Base-by-base conservation (phyloP, 495 filamentous ascomycete species). In the Aspergillus diversus region DNA sequence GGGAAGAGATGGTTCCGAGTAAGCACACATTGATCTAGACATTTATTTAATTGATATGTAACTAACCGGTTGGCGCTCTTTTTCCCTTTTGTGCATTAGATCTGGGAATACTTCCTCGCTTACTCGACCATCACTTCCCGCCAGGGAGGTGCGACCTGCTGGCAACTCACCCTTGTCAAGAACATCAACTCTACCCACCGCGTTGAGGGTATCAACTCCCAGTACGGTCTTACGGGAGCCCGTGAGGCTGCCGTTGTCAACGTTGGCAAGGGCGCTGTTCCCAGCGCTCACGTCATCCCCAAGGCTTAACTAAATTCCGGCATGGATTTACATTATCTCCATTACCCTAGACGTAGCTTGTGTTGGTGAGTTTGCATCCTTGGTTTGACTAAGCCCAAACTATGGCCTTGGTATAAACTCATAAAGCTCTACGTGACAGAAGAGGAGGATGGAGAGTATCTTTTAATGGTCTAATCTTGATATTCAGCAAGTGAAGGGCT, bases 31-130 rank as follows among this genome's bases (percentile, higher is more conserved):
- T 35, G 15, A 47, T 55, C 4, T 16, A 54, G 34, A n/a, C 21
- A 12, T 1, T 16, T 5, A 4, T 8, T 4, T 21, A 5, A 5
- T 15, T 27, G 7, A 17, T 9, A 39, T 0, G 21, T 21, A 37
- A 16, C 34, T 43, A 52, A 67, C 61, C 21, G 21, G 21, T 27
- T 27, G 21, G 21, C 21, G 21, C 68, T 55, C 5, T 61, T 66
- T 21, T 9, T n/a, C 47, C 37, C 31, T 15, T 61, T 66, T 21
- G 7, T n/a, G 46, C 37, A 27, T 15, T 64, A 97, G 93, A 96
- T 98, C 75, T 99, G 95, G 95, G 94, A 98, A 74, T 97, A 87
- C 83, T 99, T 99, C 89, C 88, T 99, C 65, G 92, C 96, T 56
- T 90, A 86, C 70, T 92, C 92, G 4, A 97, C 92, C 70, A 98